These are phyloP conservation scores for Tulasnella sp. DNA, from an alignment of 768 basidiomycete species.

Conservation along the genomic window DNA sequence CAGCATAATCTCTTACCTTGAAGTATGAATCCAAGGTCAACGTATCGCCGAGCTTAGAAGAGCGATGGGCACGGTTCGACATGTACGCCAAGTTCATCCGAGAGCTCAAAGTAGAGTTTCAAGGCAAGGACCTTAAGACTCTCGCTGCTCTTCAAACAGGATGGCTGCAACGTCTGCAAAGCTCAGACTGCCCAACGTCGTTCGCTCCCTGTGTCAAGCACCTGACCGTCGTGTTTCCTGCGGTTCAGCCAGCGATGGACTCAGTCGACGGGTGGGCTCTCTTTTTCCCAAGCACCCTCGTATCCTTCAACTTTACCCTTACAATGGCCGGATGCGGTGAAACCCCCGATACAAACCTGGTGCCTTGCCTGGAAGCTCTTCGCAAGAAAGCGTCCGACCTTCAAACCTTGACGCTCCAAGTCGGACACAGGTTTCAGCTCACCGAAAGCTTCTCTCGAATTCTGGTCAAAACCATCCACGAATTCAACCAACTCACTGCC, in stretches of 20 bases:
- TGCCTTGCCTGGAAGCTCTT: neutral
- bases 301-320: neutral
- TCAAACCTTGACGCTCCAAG: neutral
- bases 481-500: neutral
- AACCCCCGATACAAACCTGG: neutral
- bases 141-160: neutral
- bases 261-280: neutral
- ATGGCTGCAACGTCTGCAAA: neutral
- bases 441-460: neutral
- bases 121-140: neutral
- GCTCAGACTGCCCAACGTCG: neutral
- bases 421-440: neutral
- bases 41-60: neutral
- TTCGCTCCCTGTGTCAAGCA: neutral
- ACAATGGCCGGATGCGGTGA: neutral
- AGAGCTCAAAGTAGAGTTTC: neutral
- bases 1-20: neutral
- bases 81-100: neutral
- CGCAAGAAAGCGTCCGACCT: neutral
- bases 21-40: no score
- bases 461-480: neutral
- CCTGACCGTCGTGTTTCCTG: neutral
- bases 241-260: neutral
- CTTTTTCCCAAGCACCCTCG: neutral
- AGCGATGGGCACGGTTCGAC: neutral